Percentiles rank a stretch among this genome's conserved stretches.
These are phyloP conservation scores for Capsicum pubescens DNA, from an alignment of 257 asterid genomes.

Conservation along the genomic window DNA sequence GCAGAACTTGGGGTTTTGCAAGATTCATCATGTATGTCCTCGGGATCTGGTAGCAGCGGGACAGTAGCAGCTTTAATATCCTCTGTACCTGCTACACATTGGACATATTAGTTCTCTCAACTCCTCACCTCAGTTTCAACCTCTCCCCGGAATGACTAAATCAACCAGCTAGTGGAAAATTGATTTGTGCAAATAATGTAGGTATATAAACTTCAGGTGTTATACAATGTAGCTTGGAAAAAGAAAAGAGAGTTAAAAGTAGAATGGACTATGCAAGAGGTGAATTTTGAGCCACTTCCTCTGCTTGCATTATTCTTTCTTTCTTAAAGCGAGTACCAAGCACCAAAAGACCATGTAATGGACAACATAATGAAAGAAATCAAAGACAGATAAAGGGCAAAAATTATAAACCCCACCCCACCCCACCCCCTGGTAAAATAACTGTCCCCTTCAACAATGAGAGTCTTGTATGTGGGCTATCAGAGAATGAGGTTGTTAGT, in stretches of 20 bases:
- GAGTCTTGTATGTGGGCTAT: neutral
- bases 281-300: neutral
- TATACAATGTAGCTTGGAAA: no score
- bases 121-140: neutral
- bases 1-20: constrained; percentile 57
- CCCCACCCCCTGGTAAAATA: neutral
- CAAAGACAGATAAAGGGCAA: neutral
- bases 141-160: neutral
- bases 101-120: neutral
- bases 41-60: constrained; percentile 50
- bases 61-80: constrained; percentile 47
- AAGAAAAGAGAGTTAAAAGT: neutral
- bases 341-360: neutral
- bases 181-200: no score
- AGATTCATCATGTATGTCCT: constrained; percentile 52
- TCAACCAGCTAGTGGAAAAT: neutral
- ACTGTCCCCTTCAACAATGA: neutral
- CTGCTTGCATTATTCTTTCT: neutral
- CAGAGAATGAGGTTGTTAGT: neutral
- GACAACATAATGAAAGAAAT: neutral
- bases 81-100: constrained; percentile 51
- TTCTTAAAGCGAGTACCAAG: neutral
- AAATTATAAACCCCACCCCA: neutral
- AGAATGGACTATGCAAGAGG: neutral
- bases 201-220: no score